Conservation (phyloP, 1,284 basidiomycete genomes). For the Dichomitus squalens region DNA sequence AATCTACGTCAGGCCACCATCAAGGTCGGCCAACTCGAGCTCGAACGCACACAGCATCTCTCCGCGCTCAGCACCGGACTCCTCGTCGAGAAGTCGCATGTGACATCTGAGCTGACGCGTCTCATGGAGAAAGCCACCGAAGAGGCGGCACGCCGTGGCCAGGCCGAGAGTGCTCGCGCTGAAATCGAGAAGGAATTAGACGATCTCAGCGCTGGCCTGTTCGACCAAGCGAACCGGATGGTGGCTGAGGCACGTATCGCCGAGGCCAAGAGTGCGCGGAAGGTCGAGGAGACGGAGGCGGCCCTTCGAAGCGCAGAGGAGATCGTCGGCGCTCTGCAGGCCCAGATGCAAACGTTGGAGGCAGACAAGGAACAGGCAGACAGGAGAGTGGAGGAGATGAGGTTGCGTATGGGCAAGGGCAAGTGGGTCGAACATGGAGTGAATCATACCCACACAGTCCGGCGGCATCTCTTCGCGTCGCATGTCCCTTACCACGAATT, state of each 20-base stretch:
- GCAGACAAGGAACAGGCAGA: constrained; percentile 66
- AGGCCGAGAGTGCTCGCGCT: constrained; percentile 82
- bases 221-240: constrained; percentile 90
- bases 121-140: constrained; percentile 95
- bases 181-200: constrained; percentile 91
- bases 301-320: constrained; percentile 86
- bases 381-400: constrained; percentile 49
- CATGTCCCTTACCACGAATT: constrained; percentile 90
- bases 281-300: constrained; percentile 79
- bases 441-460: constrained; percentile 5
- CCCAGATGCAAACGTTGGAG: constrained; percentile 77
- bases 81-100: constrained; percentile 90
- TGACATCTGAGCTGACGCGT: constrained; percentile 89
- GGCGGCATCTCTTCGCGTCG: constrained; percentile 57
- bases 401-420: constrained; percentile 61
- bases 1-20: constrained; percentile 59
- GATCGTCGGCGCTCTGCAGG: constrained; percentile 82
- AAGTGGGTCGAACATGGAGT: constrained; percentile 57
- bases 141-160: constrained; percentile 88
- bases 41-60: constrained; percentile 77
- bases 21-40: constrained; percentile 71
- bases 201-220: constrained; percentile 88
- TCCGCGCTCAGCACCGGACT: constrained; percentile 85
- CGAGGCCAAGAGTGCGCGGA: constrained; percentile 78
- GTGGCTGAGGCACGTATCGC: constrained; percentile 88